Base-by-base conservation (phyloP, 2,329 filamentous ascomycete genomes). In the Davidsoniella australis region DNA sequence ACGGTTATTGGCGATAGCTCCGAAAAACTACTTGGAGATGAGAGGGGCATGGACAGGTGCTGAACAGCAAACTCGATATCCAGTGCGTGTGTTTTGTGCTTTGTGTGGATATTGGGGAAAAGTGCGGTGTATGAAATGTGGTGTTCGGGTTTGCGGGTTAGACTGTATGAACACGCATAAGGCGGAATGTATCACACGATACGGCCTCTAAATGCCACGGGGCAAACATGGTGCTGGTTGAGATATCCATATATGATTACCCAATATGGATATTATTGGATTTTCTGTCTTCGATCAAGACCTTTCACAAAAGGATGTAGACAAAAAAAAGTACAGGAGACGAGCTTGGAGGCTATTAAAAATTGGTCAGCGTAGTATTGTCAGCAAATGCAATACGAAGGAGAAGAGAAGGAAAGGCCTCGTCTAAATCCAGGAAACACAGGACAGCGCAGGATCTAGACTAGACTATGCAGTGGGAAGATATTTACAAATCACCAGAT, bases 101-200 rank as follows among this genome's bases (percentile, higher is more conserved):
- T 76, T 86, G 29, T 89, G 84, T 59, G 84, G 84, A 12, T 88
- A 87, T 63, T 88, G 84, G 83, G 84, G 83, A 2, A 68, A 78
- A 39, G 78, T 85, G 42, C 74, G 72, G 62, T 89, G 84, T 64
- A 73, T 80, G 61, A 85, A 82, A 66, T 89, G 84, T 63, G 82
- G 82, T n/a, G 75, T 74, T 42, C 71, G 80, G 57, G 78, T 85
- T n/a, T 89, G 84, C 61, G 82, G 82, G 38, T 62, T 88, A 56
- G 79, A 84, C 52, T 88, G 84, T 58, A 69, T 86, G 57, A 76
- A 78, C 58, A 69, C 73, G 54, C 84, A 89, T 61, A 72, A 78
- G 48, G 80, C 84, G 62, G 82, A 82, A 57, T 81, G 79, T 56
- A 72, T 85, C 54, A 73, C 76, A 51, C 68, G 79, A 57, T 81